phyloP scores from a whole-genome alignment of 352 stramenopile species.

The Pythium volutum region DNA sequence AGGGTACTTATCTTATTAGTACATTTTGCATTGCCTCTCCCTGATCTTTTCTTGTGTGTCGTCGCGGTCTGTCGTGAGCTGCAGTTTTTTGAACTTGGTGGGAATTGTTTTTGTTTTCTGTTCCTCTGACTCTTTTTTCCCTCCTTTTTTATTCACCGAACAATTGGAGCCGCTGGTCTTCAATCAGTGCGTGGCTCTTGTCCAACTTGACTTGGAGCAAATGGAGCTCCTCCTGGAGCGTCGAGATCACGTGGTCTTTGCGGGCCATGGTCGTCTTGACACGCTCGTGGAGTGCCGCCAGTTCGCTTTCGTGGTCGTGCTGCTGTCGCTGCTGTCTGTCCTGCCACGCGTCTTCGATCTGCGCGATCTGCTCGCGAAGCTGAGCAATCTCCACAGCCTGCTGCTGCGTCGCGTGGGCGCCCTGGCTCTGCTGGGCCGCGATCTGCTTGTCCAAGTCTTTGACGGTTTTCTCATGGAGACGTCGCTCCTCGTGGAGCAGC shows the following conservation, averaged over 20 bases:
- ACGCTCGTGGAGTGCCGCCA: constrained; percentile 65
- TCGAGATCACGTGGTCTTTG: constrained; percentile 66
- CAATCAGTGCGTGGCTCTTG: constrained; percentile 70
- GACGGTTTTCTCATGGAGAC: constrained; percentile 38
- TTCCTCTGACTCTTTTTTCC: neutral
- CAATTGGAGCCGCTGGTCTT: constrained; percentile 68
- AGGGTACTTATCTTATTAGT: constrained; percentile 16
- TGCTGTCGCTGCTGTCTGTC: constrained; percentile 43
- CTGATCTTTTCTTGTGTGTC: neutral
- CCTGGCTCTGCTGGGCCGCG: constrained; percentile 37
- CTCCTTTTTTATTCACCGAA: constrained; percentile 39
- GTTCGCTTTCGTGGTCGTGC: constrained; percentile 49
- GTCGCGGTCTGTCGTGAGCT: neutral
- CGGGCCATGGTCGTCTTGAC: constrained; percentile 61
- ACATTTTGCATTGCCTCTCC: neutral
- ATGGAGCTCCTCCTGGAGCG: constrained; percentile 66
- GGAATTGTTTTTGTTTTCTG: constrained; percentile 1
- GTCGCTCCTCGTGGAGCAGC: constrained; percentile 59
- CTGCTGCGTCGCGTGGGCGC: constrained; percentile 39
- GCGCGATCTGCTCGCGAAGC: constrained; percentile 45
- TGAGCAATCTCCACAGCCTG: constrained; percentile 38
- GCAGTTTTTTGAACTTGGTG: neutral
- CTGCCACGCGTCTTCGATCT: constrained; percentile 37
- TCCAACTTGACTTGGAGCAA: constrained; percentile 71
- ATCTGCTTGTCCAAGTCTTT: constrained; percentile 48